A percentile compares a stretch with the other conserved stretches of the same genome.
phyloP scores from a whole-genome alignment of 495 filamentous ascomycete genomes.

The Elaphomyces granulatus region DNA sequence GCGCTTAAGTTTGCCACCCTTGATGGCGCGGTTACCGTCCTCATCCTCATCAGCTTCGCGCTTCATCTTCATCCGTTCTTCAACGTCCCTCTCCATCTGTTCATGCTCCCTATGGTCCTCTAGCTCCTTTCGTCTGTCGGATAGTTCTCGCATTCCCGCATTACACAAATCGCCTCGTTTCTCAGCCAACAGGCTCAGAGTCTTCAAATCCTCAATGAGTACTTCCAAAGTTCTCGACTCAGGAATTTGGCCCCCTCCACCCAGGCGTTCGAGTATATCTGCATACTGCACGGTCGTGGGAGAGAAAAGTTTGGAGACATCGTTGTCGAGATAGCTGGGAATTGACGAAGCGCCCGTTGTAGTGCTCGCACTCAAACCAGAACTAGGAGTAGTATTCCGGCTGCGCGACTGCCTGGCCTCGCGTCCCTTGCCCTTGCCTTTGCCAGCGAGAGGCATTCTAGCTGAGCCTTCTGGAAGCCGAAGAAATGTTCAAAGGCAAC shows the following conservation, averaged over 20 bases:
- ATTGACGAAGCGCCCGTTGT: constrained; percentile 38
- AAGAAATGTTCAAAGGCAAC: too few species aligned
- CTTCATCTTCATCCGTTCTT: constrained; percentile 34
- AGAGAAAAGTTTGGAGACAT: constrained; percentile 46
- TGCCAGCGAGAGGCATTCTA: constrained; percentile 37
- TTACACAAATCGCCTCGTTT: constrained; percentile 48
- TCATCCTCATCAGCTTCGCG: constrained; percentile 41
- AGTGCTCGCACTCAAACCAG: constrained; percentile 34
- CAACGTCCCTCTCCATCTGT: constrained; percentile 24
- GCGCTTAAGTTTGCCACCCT: constrained; percentile 31
- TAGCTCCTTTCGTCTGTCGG: constrained; percentile 44
- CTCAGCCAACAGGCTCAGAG: constrained; percentile 50
- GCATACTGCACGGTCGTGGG: constrained; percentile 49
- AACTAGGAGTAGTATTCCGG: constrained; percentile 73
- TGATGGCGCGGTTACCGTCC: constrained; percentile 31
- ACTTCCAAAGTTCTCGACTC: constrained; percentile 58
- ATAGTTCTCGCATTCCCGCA: constrained; percentile 56
- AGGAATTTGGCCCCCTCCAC: constrained; percentile 50
- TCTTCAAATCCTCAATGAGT: constrained; percentile 51
- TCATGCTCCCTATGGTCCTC: constrained; percentile 36
- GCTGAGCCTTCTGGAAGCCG: too few species aligned
- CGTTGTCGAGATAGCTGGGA: constrained; percentile 43
- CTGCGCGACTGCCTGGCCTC: constrained; percentile 62
- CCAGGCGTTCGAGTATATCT: constrained; percentile 55
- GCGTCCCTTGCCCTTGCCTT: constrained; percentile 62